These are phyloP conservation scores for Sporothrix variecibatus DNA, from an alignment of 2,329 filamentous ascomycete genomes.

Conservation along the genomic window DNA sequence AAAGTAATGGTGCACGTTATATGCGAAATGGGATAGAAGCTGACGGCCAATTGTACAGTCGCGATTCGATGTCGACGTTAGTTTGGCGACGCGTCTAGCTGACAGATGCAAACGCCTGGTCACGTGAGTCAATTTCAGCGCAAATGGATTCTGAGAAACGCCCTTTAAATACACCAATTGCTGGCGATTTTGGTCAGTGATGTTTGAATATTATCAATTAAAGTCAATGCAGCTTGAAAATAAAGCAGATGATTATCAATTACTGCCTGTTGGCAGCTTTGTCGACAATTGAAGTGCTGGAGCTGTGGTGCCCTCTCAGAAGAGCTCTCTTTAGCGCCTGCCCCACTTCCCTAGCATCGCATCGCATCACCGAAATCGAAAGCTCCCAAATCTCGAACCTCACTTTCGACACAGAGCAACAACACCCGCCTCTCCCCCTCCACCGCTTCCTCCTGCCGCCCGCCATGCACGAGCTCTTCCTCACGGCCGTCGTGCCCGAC, in stretches of 20 bases:
- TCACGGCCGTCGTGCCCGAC: conserved; percentile 55
- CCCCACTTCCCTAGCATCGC: conserved; percentile 19
- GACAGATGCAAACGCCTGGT: conserved; percentile 7
- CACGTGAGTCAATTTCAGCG: conserved; percentile 5
- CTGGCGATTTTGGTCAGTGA: background rate
- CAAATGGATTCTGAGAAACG: background rate
- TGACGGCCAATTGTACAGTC: background rate
- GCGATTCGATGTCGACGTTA: background rate
- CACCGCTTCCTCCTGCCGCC: background rate
- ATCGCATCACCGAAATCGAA: conserved; percentile 19
- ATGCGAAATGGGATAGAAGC: background rate
- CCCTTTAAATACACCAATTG: background rate
- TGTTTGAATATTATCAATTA: background rate
- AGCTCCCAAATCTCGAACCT: background rate
- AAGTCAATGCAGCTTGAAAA: background rate
- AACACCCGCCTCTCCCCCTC: background rate
- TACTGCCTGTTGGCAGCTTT: background rate
- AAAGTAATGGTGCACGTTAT: background rate
- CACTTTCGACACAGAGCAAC: background rate
- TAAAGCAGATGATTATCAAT: no score
- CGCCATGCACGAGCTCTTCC: conserved; percentile 61
- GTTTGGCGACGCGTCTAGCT: conserved; percentile 3
- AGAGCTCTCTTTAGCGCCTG: background rate
- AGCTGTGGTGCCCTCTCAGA: background rate
- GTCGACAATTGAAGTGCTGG: background rate